Base-by-base conservation (phyloP, 1,139 yeast genomes). In the Meyerozyma smithsonii region DNA sequence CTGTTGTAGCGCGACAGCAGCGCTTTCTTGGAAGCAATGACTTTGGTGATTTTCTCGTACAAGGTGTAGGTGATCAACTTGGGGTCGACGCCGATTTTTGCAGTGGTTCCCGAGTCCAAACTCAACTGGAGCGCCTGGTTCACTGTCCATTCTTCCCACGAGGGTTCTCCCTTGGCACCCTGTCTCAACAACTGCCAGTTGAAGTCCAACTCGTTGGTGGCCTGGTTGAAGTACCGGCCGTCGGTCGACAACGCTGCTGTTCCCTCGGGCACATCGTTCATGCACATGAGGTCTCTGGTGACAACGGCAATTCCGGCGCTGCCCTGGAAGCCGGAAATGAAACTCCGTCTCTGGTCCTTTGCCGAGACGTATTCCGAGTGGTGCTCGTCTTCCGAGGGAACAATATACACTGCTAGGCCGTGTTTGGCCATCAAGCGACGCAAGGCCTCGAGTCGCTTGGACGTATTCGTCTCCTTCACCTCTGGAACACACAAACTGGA, bases 361-460 rank as follows among this genome's bases (percentile, higher is more conserved):
- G 75, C 64, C 0, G 92, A 74, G 16, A 89, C 94, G 54, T 90
- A 92, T 62, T 92, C 97, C 18, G 89, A 81, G 64, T 87, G 95
- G 62, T 92, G 98, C 49, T 85, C 95, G 60, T 92, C 98, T 61
- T 88, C 96, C 34, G 94, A 82, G 11, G 96, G 95, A 8, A 92
- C 77, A 39, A 92, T 72, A 58, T 92, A 92, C 40, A 86, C 81
- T 10, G 84, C 92, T 40, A 92, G 58, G 46, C 79, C 79, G 48
- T 77, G 62, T 39, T 71, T 69, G 36, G 73, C 74, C 90, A 92
- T 87, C 46, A 73, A 66, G 28, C 61, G 56, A 55, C 98, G 75
- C 48, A 92, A 69, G 20, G 70, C 69, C 40, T 73, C 75, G 43
- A 90, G 70, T 52, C 94, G 68, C 42, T 66, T 61, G 17, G 79